Evolutionary conservation across 345 rosid species (phyloP).

Genomic region (Pugionium dolabratum): DNA sequence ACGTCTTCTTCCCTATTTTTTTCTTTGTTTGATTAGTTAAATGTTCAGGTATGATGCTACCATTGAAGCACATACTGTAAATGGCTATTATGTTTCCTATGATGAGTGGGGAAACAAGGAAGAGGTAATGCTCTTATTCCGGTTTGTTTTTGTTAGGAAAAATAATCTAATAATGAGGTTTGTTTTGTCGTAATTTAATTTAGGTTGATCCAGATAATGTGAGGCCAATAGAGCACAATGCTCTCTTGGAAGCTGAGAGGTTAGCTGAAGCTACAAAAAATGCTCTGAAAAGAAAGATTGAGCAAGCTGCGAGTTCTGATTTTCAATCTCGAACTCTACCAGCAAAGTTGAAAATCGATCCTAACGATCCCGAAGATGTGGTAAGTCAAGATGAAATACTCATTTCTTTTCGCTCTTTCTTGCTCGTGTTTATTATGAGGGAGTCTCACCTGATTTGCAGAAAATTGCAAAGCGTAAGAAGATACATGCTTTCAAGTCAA

Average conservation of each 20-base stretch:
- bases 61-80: slow-evolving; percentile 67
- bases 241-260: slow-evolving; percentile 85
- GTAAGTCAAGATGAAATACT: slow-evolving; percentile 42
- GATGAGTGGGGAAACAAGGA: slow-evolving; percentile 93
- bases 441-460: slow-evolving; percentile 41
- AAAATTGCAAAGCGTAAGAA: slow-evolving; percentile 91
- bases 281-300: slow-evolving; percentile 92
- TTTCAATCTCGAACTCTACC: slow-evolving; percentile 80
- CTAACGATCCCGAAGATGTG: slow-evolving; percentile 97
- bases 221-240: slow-evolving; percentile 62
- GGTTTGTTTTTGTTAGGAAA: background rate
- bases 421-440: background rate
- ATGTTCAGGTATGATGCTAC: slow-evolving; percentile 91
- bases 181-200: slow-evolving; percentile 1
- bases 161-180: slow-evolving; percentile 7
- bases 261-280: slow-evolving; percentile 92
- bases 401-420: too few species aligned
- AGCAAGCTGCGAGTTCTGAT: slow-evolving; percentile 81
- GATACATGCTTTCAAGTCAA: slow-evolving; percentile 97
- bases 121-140: slow-evolving; percentile 62
- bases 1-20: slow-evolving; percentile 37
- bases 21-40: slow-evolving; percentile 64
- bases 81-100: slow-evolving; percentile 72
- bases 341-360: slow-evolving; percentile 77
- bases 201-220: slow-evolving; percentile 97